Evolutionary conservation across 176 grass and related monocot genomes (phyloP).

Genomic region (Thinopyrum elongatum): DNA sequence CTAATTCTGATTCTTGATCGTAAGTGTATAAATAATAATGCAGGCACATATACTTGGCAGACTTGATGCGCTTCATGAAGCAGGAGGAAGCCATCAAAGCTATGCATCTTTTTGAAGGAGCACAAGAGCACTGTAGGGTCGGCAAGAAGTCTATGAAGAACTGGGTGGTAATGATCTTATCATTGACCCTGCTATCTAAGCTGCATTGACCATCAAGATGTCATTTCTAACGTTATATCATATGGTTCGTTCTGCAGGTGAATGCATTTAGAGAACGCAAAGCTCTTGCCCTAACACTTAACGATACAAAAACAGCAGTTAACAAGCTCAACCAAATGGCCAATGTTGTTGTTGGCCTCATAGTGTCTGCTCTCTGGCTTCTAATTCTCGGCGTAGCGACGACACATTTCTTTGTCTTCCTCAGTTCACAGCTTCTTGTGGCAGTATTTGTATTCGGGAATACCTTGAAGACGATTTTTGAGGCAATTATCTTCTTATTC

Average conservation of each 20-base stretch:
- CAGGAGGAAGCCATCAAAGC: constrained; percentile 60
- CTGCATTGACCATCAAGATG: not conserved
- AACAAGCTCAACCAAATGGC: constrained; percentile 58
- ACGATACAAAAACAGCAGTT: constrained; percentile 71
- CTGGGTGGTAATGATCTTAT: constrained; percentile 80
- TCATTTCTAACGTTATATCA: not conserved
- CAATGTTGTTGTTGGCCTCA: constrained; percentile 38
- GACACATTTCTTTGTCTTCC: constrained; percentile 51
- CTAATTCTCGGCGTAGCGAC: constrained; percentile 55
- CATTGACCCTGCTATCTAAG: not conserved
- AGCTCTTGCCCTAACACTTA: constrained; percentile 51
- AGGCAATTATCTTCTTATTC: constrained; percentile 57
- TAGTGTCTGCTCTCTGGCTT: constrained; percentile 43
- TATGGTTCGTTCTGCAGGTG: constrained; percentile 35
- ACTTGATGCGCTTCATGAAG: constrained; percentile 73
- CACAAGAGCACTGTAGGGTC: constrained; percentile 56
- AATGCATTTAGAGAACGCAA: constrained; percentile 66
- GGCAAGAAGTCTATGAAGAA: constrained; percentile 72
- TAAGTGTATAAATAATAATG: constrained; percentile 9
- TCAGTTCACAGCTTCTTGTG: constrained; percentile 57
- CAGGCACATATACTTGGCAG: constrained; percentile 80
- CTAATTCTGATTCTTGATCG: not conserved
- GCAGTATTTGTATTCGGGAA: constrained; percentile 67
- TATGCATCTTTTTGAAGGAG: constrained; percentile 80
- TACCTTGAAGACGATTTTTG: constrained; percentile 58